These are phyloP conservation scores for Ceratocystiopsis brevicomis DNA, from an alignment of 2,329 filamentous ascomycete species.

Conservation along the genomic window DNA sequence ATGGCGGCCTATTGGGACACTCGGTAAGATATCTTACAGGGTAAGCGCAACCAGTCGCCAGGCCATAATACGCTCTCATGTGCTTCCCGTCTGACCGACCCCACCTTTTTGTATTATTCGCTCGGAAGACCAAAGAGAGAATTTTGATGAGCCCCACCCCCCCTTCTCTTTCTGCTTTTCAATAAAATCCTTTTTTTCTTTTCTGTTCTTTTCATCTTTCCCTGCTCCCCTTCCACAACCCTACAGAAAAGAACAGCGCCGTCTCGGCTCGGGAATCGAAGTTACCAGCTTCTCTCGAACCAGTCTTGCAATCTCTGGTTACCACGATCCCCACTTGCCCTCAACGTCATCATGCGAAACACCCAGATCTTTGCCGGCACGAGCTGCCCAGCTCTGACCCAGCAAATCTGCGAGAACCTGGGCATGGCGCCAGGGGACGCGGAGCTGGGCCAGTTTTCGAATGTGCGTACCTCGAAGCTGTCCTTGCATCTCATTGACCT, in stretches of 20 bases:
- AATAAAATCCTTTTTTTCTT: slow-evolving; percentile 1
- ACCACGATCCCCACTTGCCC: no score
- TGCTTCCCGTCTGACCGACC: no score
- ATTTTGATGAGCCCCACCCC: not conserved
- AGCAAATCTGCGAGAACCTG: slow-evolving; percentile 48
- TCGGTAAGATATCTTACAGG: no score
- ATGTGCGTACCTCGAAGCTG: slow-evolving; percentile 23
- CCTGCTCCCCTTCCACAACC: not conserved
- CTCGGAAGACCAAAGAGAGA: not conserved
- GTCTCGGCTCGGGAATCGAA: not conserved
- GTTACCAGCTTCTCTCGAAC: not conserved
- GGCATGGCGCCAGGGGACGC: slow-evolving; percentile 45
- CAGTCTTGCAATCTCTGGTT: no score
- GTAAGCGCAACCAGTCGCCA: no score
- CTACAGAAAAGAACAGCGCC: no score
- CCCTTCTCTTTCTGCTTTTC: not conserved
- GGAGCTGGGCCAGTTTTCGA: slow-evolving; percentile 51
- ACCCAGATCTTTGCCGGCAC: slow-evolving; percentile 50
- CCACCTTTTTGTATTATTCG: not conserved
- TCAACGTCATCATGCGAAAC: slow-evolving; percentile 18
- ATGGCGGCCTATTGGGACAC: no score
- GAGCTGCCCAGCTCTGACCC: slow-evolving; percentile 44
- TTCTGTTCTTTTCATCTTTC: slow-evolving; percentile 1
- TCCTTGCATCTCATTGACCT: not conserved
- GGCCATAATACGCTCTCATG: no score